phyloP scores from a whole-genome alignment of 352 stramenopile genomes.

The Phytophthora melonis region DNA sequence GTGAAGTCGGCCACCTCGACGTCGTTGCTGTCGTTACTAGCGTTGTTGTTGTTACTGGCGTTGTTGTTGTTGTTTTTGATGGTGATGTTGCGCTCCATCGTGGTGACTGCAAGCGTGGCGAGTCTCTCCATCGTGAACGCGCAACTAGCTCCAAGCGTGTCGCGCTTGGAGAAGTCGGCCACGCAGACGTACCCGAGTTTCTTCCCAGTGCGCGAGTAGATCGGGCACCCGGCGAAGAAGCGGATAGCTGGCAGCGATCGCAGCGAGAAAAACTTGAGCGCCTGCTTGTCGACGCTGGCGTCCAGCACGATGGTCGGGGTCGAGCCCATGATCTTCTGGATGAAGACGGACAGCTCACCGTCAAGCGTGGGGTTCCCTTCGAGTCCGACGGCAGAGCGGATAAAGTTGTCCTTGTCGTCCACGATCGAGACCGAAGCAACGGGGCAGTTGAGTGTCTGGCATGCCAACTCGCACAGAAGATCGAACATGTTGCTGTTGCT shows the following conservation, averaged over 20 bases:
- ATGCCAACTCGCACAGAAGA: constrained; percentile 81
- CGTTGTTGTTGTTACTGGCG: constrained; percentile 5
- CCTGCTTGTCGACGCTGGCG: constrained; percentile 76
- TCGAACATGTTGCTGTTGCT: constrained; percentile 82
- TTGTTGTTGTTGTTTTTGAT: constrained; percentile 38
- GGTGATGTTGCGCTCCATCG: constrained; percentile 71
- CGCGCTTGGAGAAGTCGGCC: constrained; percentile 78
- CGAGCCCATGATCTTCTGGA: constrained; percentile 85
- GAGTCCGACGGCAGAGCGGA: constrained; percentile 61
- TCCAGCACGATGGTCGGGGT: constrained; percentile 80
- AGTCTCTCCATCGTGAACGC: constrained; percentile 86
- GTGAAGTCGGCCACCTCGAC: constrained; percentile 39
- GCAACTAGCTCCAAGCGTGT: constrained; percentile 74
- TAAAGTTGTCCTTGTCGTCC: constrained; percentile 57
- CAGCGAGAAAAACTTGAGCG: constrained; percentile 60
- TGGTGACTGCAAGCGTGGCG: constrained; percentile 77
- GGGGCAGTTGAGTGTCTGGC: constrained; percentile 82
- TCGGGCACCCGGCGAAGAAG: constrained; percentile 83
- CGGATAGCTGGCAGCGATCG: constrained; percentile 58
- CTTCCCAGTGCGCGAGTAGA: constrained; percentile 75
- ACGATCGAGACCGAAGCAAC: constrained; percentile 82
- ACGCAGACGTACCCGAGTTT: constrained; percentile 85
- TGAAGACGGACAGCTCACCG: constrained; percentile 67
- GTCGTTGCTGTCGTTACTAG: constrained; percentile 15
- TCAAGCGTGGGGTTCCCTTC: constrained; percentile 60